These are phyloP conservation scores for Cajanus cajan DNA, from an alignment of 306 rosid species.

Conservation along the genomic window DNA sequence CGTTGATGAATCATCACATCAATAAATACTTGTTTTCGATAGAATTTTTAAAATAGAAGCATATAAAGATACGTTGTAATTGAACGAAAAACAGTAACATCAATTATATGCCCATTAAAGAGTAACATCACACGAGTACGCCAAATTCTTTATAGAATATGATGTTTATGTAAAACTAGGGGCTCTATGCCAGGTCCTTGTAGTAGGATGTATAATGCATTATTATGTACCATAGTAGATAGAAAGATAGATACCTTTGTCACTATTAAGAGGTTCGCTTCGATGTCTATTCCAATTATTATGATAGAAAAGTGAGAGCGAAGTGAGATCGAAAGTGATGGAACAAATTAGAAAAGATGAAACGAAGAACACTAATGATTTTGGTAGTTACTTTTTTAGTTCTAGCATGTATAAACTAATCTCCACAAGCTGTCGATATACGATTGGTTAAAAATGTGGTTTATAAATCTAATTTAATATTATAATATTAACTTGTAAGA, in stretches of 20 bases:
- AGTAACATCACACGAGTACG: neutral
- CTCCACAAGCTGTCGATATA: neutral
- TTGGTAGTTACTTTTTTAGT: no score
- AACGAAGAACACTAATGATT: no score
- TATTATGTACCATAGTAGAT: conserved; percentile 25
- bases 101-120: neutral
- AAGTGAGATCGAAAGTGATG: no score
- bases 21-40: no score
- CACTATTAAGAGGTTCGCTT: conserved; percentile 22
- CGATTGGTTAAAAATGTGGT: no score
- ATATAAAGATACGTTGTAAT: conserved; percentile 11
- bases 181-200: conserved; percentile 30
- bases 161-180: conserved; percentile 10
- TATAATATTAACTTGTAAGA: no score
- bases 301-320: neutral
- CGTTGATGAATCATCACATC: no score
- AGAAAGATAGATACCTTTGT: conserved; percentile 35
- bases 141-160: conserved; percentile 1
- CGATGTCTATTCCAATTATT: conserved; percentile 33
- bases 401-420: no score
- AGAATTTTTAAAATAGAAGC: neutral
- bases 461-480: no score
- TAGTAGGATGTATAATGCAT: conserved; percentile 8
- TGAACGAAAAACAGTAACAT: conserved; percentile 23
- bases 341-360: no score